Evolutionary conservation across 768 basidiomycete species (phyloP), one percentile per base, ranked within the genome.

Genomic region (Auriscalpium orientale): DNA sequence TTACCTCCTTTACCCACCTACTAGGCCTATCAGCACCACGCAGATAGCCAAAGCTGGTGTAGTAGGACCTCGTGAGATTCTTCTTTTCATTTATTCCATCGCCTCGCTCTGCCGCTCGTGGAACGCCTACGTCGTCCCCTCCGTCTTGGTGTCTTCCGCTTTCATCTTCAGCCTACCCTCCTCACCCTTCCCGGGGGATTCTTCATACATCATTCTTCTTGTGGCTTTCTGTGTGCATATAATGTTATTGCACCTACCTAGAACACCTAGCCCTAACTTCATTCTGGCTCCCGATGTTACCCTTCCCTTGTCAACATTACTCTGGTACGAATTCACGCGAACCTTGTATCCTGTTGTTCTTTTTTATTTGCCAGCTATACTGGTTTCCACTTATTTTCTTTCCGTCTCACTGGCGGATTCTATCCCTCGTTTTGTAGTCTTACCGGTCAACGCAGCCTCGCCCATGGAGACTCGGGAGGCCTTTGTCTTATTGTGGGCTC

Each of bases 341-440:
- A 66, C 75, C 16, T 61, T 77, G 46, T 55, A 68, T 16, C 79
- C 80, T 0, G 63, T 75, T 5, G 44, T 74, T 4, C 46, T 74
- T 8, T 79, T 80, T 61, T 81, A 81, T 65, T 59, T 79, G 20
- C 82, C 82, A 0, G 69, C 74, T 2, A 60, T 78, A n/a, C 47
- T 81, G 16, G 49, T 80, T 3, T 66, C 76, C 9, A 62, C 71
- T 16, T 72, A 71, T 58, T 68, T 81, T 38, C 61, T 84, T 22
- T 82, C 80, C 2, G 61, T 72, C 20, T 79, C 83, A 0, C 65
- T 85, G 20, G 65, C 66, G 11, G 77, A 80, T 54, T 57, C 62
- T 8, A 49, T 60, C 40, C 47, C 60, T 36, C 50, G 53, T 43
- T 47, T 60, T 7, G 45, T 62, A 15, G 67, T 71, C 9, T 20